A percentile compares a stretch with the other conserved stretches of the same genome.
Conservation (phyloP, 1,139 yeast species). For the Candida tetrigidarum region DNA sequence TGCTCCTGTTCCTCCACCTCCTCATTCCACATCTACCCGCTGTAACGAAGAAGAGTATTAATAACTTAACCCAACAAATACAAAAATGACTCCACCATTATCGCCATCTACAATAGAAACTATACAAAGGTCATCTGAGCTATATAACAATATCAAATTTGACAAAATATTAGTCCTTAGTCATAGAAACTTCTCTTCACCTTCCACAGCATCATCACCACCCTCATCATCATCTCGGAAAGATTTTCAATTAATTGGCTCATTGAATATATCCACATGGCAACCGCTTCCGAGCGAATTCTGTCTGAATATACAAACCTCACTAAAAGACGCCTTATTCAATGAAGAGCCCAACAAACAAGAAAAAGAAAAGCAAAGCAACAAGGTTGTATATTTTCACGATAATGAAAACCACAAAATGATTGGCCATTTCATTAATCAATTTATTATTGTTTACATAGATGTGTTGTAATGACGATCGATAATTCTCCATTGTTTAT, state of each 20-base stretch:
- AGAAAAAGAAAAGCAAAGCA: background rate
- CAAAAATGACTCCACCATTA: slow-evolving; percentile 1
- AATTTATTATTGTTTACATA: slow-evolving; percentile 4
- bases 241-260: slow-evolving; percentile 6
- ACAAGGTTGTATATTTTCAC: slow-evolving; percentile 1
- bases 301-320: background rate
- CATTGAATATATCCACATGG: slow-evolving; percentile 4
- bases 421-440: slow-evolving; percentile 7
- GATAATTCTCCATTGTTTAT: background rate
- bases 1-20: background rate
- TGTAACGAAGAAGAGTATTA: no score
- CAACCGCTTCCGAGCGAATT: slow-evolving; percentile 5
- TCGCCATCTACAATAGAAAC: slow-evolving; percentile 2
- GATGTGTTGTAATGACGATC: slow-evolving; percentile 3
- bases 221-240: slow-evolving; percentile 3
- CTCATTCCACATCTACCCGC: no score
- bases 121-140: background rate
- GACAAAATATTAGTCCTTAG: background rate
- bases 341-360: background rate
- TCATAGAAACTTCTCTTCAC: background rate
- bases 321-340: background rate
- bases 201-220: slow-evolving; percentile 1
- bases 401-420: background rate
- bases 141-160: background rate
- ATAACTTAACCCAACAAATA: no score